These are phyloP conservation scores for Huntiella bhutanensis DNA, from an alignment of 2,329 filamentous ascomycete genomes.

Conservation along the genomic window DNA sequence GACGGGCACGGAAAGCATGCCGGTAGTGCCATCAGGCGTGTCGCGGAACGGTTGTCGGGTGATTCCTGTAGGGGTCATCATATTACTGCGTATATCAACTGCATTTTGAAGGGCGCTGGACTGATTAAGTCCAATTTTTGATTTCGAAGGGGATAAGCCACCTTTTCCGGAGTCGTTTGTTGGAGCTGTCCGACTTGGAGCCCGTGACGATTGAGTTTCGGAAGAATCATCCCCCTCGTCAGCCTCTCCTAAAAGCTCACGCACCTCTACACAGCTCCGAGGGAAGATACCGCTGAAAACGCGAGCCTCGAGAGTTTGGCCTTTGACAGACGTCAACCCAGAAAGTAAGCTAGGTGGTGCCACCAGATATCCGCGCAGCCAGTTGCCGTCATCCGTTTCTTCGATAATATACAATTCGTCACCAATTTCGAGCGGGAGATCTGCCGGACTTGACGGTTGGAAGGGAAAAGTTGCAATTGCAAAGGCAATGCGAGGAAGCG, in stretches of 20 bases:
- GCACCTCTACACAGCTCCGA: constrained; percentile 79
- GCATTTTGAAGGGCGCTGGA: constrained; percentile 5
- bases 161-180: constrained; percentile 34
- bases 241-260: constrained; percentile 69
- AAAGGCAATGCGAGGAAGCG: constrained; percentile 91
- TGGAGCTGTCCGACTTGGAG: constrained; percentile 7
- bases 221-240: constrained; percentile 32
- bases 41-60: constrained; percentile 16
- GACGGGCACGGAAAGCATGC: constrained; percentile 27
- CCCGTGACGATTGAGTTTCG: constrained; percentile 17
- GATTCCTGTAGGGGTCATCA: constrained; percentile 8
- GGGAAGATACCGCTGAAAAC: constrained; percentile 99
- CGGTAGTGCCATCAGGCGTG: constrained; percentile 22
- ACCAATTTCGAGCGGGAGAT: constrained; percentile 89
- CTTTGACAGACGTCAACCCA: constrained; percentile 74
- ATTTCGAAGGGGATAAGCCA: constrained; percentile 23
- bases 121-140: constrained; percentile 15
- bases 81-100: constrained; percentile 9
- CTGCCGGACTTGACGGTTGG: constrained; percentile 64
- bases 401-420: constrained; percentile 99
- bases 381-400: constrained; percentile 77
- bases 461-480: constrained; percentile 94
- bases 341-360: constrained; percentile 84
- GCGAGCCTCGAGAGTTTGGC: constrained; percentile 81
- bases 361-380: constrained; percentile 90